phyloP scores from a whole-genome alignment of 225 moss, liverwort and hornwort species.

The Physcomitrium patens region DNA sequence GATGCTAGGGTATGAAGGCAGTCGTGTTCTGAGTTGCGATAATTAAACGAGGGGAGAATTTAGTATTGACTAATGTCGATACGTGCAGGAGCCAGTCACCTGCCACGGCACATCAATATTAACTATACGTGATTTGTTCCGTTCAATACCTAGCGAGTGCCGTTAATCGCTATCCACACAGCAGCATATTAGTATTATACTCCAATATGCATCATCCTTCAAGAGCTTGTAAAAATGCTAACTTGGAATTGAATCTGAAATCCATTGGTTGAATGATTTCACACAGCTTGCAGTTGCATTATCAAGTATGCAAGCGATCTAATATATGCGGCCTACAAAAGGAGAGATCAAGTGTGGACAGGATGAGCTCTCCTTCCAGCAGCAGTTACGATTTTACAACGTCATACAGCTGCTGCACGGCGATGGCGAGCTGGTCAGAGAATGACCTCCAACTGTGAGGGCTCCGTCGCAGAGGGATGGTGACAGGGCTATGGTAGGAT shows the following conservation, averaged over 20 bases:
- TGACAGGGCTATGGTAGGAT: constrained; percentile 18
- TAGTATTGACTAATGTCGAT: constrained; percentile 3
- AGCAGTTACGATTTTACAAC: constrained; percentile 14
- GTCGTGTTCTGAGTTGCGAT: neutral
- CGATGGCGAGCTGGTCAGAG: constrained; percentile 30
- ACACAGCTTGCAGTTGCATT: no score
- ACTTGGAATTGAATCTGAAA: no score
- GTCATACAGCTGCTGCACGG: constrained; percentile 28
- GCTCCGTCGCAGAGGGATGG: constrained; percentile 27
- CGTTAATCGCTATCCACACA: constrained; percentile 30
- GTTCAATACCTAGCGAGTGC: constrained; percentile 16
- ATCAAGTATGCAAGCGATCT: no score
- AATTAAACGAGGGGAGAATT: constrained; percentile 26
- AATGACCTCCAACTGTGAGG: constrained; percentile 31
- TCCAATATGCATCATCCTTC: neutral
- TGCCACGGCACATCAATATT: constrained; percentile 27
- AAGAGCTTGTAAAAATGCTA: no score
- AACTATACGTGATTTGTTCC: constrained; percentile 5
- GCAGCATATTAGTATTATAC: neutral
- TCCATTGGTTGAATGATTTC: no score
- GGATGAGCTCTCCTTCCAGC: neutral
- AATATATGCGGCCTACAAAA: neutral
- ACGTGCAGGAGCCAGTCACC: constrained; percentile 14
- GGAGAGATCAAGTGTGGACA: constrained; percentile 15
- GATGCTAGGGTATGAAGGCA: neutral